Evolutionary conservation across 202 grass and related monocot genomes (phyloP).

Genomic region (Setaria italica): DNA sequence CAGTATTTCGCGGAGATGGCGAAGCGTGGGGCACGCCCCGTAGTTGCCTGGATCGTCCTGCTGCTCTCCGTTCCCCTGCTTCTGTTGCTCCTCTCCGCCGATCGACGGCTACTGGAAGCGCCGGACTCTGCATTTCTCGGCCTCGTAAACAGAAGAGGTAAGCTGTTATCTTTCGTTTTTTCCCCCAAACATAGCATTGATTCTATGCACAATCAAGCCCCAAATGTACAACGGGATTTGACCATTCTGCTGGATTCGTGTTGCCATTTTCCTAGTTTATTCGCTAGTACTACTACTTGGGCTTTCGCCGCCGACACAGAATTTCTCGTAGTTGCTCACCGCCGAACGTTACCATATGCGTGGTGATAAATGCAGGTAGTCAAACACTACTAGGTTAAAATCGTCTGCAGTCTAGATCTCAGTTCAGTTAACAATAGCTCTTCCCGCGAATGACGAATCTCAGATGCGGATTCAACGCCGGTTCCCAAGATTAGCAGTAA

Average conservation of each 20-base stretch:
- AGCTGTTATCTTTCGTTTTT: not conserved
- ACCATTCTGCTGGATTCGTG: not conserved
- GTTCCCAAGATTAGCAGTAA: slow-evolving; percentile 1
- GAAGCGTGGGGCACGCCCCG: not conserved
- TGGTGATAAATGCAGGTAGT: slow-evolving; percentile 23
- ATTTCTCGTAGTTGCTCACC: not conserved
- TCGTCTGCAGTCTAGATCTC: not conserved
- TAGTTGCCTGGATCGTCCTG: not conserved
- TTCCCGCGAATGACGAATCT: not conserved
- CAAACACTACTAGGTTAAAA: slow-evolving; percentile 20
- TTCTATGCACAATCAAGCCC: not conserved
- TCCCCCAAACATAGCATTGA: not conserved
- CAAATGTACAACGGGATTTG: not conserved
- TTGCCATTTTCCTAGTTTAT: not conserved
- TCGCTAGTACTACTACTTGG: not conserved
- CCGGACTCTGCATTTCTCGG: slow-evolving; percentile 1
- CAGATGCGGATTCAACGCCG: not conserved
- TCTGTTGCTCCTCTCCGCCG: not conserved
- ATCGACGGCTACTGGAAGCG: not conserved
- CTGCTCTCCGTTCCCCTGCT: slow-evolving; percentile 25
- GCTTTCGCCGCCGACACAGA: not conserved
- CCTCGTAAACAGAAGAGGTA: not conserved
- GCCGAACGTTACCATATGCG: slow-evolving; percentile 18
- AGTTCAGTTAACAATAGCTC: not conserved
- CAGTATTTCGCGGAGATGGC: not conserved